Conservation (phyloP, 176 grass and related monocot genomes). For the Lolium perenne region DNA sequence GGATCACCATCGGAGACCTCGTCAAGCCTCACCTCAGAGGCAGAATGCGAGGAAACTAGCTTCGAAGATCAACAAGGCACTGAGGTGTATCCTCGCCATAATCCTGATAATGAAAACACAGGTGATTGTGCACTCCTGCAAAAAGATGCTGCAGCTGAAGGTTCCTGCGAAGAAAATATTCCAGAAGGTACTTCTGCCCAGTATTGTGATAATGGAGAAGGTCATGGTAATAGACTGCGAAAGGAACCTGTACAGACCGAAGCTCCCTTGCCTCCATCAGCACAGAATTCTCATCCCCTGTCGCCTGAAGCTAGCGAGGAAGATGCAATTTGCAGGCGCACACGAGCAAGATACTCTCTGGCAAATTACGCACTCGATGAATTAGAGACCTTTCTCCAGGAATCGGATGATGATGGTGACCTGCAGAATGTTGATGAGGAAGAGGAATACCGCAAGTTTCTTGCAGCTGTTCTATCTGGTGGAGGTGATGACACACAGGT, state of each 20-base stretch:
- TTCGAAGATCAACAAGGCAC: constrained; percentile 36
- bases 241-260: constrained; percentile 32
- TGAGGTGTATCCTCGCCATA: constrained; percentile 1
- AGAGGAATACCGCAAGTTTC: constrained; percentile 97
- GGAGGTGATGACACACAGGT: constrained; percentile 48
- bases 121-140: constrained; percentile 32
- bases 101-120: constrained; percentile 33
- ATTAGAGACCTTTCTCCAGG: constrained; percentile 94
- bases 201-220: constrained; percentile 35
- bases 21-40: constrained; percentile 82
- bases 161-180: constrained; percentile 23
- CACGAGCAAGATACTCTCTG: constrained; percentile 81
- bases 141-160: constrained; percentile 21
- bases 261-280: constrained; percentile 25
- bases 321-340: constrained; percentile 86
- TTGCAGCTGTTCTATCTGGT: constrained; percentile 84
- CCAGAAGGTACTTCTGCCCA: constrained; percentile 33
- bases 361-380: constrained; percentile 82
- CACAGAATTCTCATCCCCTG: constrained; percentile 17
- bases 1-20: constrained; percentile 75
- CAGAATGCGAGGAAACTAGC: constrained; percentile 49
- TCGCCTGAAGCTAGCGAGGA: constrained; percentile 54
- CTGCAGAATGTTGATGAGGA: constrained; percentile 89
- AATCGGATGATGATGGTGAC: constrained; percentile 89
- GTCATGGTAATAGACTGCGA: constrained; percentile 33